Evolutionary conservation across 2,329 filamentous ascomycete genomes (phyloP).

Genomic region (Aphanocladium album): DNA sequence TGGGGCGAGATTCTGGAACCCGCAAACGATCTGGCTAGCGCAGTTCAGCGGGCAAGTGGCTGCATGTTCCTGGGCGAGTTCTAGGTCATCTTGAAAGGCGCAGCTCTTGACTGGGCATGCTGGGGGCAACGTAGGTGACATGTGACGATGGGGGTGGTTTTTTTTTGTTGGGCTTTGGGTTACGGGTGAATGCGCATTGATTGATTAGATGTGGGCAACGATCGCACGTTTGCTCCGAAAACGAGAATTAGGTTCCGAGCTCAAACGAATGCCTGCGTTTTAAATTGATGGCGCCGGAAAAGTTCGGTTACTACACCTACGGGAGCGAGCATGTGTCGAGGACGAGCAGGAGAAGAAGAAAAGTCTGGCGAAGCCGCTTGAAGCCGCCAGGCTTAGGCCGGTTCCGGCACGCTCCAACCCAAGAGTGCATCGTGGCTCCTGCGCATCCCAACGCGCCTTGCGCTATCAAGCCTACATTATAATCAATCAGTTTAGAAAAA

Average conservation of each 20-base stretch:
- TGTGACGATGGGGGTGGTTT: background rate
- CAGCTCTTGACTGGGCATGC: too few relatives aligned
- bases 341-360: background rate
- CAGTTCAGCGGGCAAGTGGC: background rate
- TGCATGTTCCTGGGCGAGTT: background rate
- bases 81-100: too few relatives aligned
- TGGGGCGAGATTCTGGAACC: background rate
- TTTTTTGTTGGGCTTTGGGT: too few relatives aligned
- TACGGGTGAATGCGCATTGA: background rate
- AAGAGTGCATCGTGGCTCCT: background rate
- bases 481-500: background rate
- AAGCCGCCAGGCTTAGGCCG: background rate
- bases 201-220: background rate
- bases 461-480: background rate
- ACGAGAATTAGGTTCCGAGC: background rate
- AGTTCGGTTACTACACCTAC: background rate
- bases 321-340: background rate
- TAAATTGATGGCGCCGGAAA: background rate
- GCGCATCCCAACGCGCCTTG: background rate
- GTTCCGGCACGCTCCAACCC: background rate
- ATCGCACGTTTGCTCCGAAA: background rate
- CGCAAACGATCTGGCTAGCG: background rate
- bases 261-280: background rate
- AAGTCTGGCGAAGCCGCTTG: background rate
- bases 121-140: too few relatives aligned